A percentile compares a stretch with the other conserved stretches of the same genome.
These are phyloP conservation scores for Arthroderma uncinatum DNA, from an alignment of 2,329 filamentous ascomycete species.

Conservation along the genomic window DNA sequence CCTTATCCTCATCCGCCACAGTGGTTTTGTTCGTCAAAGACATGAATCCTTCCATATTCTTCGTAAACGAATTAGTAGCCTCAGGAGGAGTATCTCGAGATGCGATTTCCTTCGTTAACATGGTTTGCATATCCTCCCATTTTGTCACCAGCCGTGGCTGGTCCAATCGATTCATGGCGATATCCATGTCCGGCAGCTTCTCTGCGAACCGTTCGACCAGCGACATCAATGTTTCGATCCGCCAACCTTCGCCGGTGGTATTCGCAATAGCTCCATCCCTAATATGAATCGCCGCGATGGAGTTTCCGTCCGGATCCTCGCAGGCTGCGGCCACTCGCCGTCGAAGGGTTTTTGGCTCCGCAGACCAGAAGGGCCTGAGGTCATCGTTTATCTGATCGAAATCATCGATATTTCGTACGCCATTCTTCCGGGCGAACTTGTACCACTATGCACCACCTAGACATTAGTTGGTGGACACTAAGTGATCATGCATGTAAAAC, in stretches of 20 bases:
- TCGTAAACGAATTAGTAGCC: neutral
- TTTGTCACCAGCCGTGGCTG: neutral
- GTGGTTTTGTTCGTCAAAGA: neutral
- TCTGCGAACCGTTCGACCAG: neutral
- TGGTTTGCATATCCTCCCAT: constrained; percentile 3
- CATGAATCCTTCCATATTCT: neutral
- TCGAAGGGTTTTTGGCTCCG: constrained; percentile 33
- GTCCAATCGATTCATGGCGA: constrained; percentile 2
- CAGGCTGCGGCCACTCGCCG: constrained; percentile 30
- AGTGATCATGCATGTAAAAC: neutral
- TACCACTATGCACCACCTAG: constrained; percentile 28
- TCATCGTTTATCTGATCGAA: constrained; percentile 44
- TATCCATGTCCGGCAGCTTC: constrained; percentile 2
- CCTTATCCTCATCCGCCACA: neutral
- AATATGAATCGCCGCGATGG: constrained; percentile 27
- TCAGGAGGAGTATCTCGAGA: neutral
- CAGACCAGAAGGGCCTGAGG: constrained; percentile 40
- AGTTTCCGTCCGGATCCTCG: constrained; percentile 32
- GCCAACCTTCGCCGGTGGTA: constrained; percentile 33
- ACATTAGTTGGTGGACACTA: neutral
- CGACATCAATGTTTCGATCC: constrained; percentile 21
- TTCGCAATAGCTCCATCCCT: constrained; percentile 25
- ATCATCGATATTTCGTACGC: constrained; percentile 39
- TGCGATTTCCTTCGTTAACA: neutral
- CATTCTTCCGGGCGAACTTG: constrained; percentile 32